Evolutionary conservation across 2,329 filamentous ascomycete genomes (phyloP), one percentile per base, ranked within the genome.

Genomic region (Leptographium wingfieldii): DNA sequence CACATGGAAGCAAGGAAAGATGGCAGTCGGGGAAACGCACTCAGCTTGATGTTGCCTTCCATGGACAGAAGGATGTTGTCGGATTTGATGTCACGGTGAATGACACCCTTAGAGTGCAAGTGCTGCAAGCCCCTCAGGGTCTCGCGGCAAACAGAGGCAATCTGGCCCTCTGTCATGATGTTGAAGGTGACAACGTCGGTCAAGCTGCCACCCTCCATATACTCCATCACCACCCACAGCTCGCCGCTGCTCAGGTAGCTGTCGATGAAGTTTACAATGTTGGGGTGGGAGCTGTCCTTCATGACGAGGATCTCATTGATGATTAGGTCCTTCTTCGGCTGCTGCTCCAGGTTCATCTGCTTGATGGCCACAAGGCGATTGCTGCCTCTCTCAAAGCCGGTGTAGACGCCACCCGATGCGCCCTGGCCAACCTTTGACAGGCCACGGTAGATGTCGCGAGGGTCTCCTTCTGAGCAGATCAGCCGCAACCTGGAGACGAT

Each of bases 261-360:
- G 76, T 97, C 94, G 76, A 97, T 92, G 73, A 97, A 99, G 73
- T 99, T 99, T 74, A 99, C 94, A 73, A 99, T 95, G 71, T 97
- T 97, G 68, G 91, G 92, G 71, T 99, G 94, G 61, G 90, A 94
- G 78, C 92, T 96, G 69, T 97, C 94, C 76, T 95, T 96, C 94
- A 99, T 99, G 61, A 99, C 94, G 61, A 99, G 75, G 66, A 99
- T 99, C 71, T 99, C 94, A 72, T 99, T 99, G 74, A 99, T 96
- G 69, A 99, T 99, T 56, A 97, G 78, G 68, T 99, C 94, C 73
- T 99, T 99, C 81, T 97, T 97, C 2, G 94, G 94, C 69, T 99
- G 94, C 73, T 97, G 88, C 72, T 97, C 94, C 60, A 99, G 77
- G 66, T 97, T 97, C 94, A 99, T 99, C 77, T 99, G 94, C 77